Evolutionary conservation across 164 flowering plant species (phyloP).

Genomic region (Kingdonia uniflora): DNA sequence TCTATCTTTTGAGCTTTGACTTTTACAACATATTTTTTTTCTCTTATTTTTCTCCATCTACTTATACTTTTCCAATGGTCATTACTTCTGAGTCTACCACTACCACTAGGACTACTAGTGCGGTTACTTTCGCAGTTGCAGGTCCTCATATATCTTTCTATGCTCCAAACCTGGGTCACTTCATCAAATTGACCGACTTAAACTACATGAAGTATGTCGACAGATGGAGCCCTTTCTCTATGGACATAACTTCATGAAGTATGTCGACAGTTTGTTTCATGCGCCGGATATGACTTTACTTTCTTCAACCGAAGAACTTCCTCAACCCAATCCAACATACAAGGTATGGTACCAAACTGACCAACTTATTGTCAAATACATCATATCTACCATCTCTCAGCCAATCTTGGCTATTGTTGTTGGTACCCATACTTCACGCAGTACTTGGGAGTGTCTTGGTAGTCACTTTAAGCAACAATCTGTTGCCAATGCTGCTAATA

Average conservation of each 20-base stretch:
- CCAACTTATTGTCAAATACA: background rate
- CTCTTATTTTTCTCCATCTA: too few species aligned
- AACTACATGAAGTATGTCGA: background rate
- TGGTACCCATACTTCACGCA: background rate
- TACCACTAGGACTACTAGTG: too few species aligned
- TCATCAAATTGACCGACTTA: background rate
- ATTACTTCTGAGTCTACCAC: too few species aligned
- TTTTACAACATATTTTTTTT: too few species aligned
- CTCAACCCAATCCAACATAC: background rate
- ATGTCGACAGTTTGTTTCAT: background rate
- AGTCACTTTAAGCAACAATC: background rate
- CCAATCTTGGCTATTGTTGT: background rate
- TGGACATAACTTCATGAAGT: background rate
- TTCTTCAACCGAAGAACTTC: background rate
- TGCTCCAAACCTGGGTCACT: background rate
- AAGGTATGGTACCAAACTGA: too few species aligned
- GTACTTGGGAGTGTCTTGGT: background rate
- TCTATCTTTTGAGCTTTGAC: too few species aligned
- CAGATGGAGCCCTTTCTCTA: conserved; percentile 1
- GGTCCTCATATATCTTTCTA: background rate
- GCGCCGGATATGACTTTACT: background rate
- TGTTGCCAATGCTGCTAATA: background rate
- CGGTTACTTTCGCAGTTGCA: too few species aligned
- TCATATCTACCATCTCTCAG: background rate
- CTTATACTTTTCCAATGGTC: too few species aligned